Conservation (phyloP, 257 asterid species). For the Jacaranda mimosifolia region DNA sequence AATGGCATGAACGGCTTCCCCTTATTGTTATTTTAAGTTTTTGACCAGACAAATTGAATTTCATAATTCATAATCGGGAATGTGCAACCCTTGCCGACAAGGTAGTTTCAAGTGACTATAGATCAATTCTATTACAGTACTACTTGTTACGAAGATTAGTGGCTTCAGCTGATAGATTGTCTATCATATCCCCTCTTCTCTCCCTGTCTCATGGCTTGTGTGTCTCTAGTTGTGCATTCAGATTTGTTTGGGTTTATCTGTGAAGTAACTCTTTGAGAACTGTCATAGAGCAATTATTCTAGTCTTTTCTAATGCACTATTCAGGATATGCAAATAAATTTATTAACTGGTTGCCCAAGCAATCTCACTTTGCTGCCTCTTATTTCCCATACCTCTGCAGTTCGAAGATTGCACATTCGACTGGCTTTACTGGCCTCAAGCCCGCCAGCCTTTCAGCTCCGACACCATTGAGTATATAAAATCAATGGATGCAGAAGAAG, state of each 20-base stretch:
- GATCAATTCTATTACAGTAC: background rate
- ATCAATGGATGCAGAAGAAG: constrained; percentile 74
- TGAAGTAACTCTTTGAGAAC: too few relatives aligned
- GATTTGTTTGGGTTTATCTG: background rate
- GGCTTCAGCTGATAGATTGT: too few relatives aligned
- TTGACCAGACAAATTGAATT: background rate
- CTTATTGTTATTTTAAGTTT: background rate
- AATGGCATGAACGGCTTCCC: background rate
- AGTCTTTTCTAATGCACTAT: too few relatives aligned
- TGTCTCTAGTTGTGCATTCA: too few relatives aligned
- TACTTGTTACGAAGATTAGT: background rate
- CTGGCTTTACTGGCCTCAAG: constrained; percentile 97
- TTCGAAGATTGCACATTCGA: constrained; percentile 91
- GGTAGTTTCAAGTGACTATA: background rate
- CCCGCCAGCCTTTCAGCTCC: constrained; percentile 66
- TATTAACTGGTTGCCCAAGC: background rate
- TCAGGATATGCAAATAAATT: too few relatives aligned
- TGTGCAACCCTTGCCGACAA: background rate
- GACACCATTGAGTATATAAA: constrained; percentile 71
- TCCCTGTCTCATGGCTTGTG: too few relatives aligned
- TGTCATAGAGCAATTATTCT: too few relatives aligned
- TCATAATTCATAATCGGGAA: background rate
- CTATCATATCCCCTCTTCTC: too few relatives aligned
- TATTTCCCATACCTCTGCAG: constrained; percentile 36
- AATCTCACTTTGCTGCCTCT: constrained; percentile 18